Base-by-base conservation (phyloP, 768 basidiomycete genomes). In the Suillus discolor region DNA sequence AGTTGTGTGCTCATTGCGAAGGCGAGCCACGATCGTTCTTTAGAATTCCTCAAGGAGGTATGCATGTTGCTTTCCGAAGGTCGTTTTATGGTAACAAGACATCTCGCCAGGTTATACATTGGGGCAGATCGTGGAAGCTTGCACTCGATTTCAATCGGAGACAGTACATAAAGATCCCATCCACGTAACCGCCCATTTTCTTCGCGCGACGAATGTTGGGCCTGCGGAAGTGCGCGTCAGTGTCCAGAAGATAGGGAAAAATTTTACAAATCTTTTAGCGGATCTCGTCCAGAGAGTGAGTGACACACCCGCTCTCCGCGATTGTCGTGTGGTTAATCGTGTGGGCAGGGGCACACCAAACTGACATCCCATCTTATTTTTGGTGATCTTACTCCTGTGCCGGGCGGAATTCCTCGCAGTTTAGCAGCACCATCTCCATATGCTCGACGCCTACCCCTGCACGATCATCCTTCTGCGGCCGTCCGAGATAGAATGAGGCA, bases 161-260 rank as follows among this genome's bases (percentile, higher is more conserved):
- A 82, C 84, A 11, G 28, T 69, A 15, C 88, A 89, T 72, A 74
- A 70, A 20, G 88, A 90, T 68, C 85, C 85, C 20, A 77, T 90
- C 53, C 85, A 90, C 71, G 74, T 89, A 59, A 87, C 84, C 18
- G 85, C 86, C 4, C 85, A 90, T 69, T 91, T 81, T 70, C 77
- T 89, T 45, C 79, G 80, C 25, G 74, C 84, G 2, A 81, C 85
- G 0, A 73, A 74, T 9, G 64, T 78, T 6, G 78, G 75, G 6
- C 67, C 77, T 3, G 86, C 84, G 67, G 80, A 83, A 59, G 80
- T 89, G 13, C 82, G 75, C 55, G 77, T 90, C 1, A 79, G 77
- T 6, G 74, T 71, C 1, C 41, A 88, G n/a, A 87, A 84, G 70
- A 73, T 71, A 6, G 87, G 89, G 3, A 81, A 79, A 55, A 79